Evolutionary conservation across 2,329 filamentous ascomycete genomes (phyloP), one percentile per base, ranked within the genome.

Genomic region (Ceratocystis diversiconidia): DNA sequence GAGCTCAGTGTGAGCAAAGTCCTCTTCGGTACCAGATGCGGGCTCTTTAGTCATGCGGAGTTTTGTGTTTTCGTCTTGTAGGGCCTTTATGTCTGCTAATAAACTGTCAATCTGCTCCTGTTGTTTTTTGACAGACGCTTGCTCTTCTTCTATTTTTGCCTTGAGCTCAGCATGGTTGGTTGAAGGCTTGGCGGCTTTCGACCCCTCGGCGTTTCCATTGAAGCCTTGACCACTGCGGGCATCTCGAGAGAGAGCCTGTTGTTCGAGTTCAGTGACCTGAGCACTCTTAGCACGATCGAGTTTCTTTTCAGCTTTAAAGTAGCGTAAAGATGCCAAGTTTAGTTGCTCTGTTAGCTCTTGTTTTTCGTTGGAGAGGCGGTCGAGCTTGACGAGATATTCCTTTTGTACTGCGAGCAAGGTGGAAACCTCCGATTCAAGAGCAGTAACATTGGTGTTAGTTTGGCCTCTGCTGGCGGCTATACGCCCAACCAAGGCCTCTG

Each of bases 281-380:
- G 85, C 78, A 73, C 94, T 99, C 75, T 90, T 92, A 28, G 88
- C 84, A 55, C 94, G 85, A 73, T 99, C 94, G 63, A 97, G 79
- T 73, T 91, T 94, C 78, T 95, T 95, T 74, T 99, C 94, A 0
- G 94, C 94, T 70, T 95, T 89, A 78, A 97, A 90, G 72, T 95
- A 97, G 69, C 94, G 85, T 67, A 95, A 79, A 4, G 91, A 95
- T 17, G 92, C 94, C 43, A 85, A 87, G 73, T 97, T 92, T 22
- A 97, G 79, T 68, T 92, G 88, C 71, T 94, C 89, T 60, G 90
- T 90, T 2, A 96, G 80, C 70, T 89, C 85, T 64, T 95, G 88
- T 71, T 94, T 95, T 71, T 96, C 91, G 5, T 83, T 79, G 61
- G 85, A 81, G 12, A 92, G 78, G 64, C 86, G 83, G 69, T 95